Base-by-base conservation (phyloP, 2,329 filamentous ascomycete genomes). In the Ascomycota sp. region DNA sequence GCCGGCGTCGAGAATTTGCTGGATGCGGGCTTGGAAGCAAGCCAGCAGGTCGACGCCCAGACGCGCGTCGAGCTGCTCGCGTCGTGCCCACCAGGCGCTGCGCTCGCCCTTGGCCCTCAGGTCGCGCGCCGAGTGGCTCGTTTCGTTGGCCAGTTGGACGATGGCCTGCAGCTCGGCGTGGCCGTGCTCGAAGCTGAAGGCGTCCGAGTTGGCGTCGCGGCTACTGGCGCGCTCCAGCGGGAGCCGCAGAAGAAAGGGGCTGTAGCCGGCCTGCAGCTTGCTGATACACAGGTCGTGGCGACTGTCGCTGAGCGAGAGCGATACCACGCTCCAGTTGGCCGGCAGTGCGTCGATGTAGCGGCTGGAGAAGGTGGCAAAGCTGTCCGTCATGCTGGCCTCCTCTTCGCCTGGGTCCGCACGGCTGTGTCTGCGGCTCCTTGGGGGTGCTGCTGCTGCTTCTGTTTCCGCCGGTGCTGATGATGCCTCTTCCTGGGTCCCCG, bases 341-440 rank as follows among this genome's bases (percentile, higher is more conserved):
- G 89, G 91, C 5, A 98, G 71, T 29, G 86, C 76, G 43, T 94
- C 79, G 30, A 94, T 64, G 41, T 83, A 93, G 27, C 85, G 69
- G 37, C 65, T 63, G 46, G 86, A 78, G 43, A 93, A 91, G 19
- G 61, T 59, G 26, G 59, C 52, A 42, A 72, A 63, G 37, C 75
- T 63, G 8, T 59, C 51, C 4, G 56, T 50, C 32, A 59, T 46
- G 2, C 55, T 59, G 46, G 35, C 61, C 68, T 2, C 44, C 45
- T 17, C 55, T 55, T 26, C 53, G 50, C 5, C 43, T 33, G 10
- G 39, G 21, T 7, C 7, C 7, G 21, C 21, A 7, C 21, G 21
- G 21, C 7, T 35, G 30, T 58, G 38, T 36, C 21, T 10, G 25
- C 27, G 9, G 13, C 25, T 1, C 10, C 8, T n/a, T n/a, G n/a